Conservation (phyloP, 2,329 filamentous ascomycete genomes). For the Aspergillus latus region DNA sequence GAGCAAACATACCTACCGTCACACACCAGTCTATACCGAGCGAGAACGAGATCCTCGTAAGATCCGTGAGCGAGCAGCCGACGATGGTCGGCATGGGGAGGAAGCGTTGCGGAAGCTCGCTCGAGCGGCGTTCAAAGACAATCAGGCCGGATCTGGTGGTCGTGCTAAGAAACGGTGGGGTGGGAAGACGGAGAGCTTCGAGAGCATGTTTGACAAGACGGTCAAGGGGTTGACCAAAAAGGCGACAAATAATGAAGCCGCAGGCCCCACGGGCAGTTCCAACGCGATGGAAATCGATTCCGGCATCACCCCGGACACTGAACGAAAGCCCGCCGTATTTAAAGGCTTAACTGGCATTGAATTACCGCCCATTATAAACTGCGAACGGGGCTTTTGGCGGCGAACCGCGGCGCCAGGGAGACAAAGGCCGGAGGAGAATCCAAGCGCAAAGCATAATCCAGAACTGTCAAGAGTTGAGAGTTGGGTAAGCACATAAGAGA, state of each 20-base stretch:
- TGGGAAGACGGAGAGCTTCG: conserved; percentile 42
- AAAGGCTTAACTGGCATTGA: conserved; percentile 39
- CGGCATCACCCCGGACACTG: conserved; percentile 25
- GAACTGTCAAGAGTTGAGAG: conserved; percentile 27
- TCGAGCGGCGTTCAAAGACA: conserved; percentile 48
- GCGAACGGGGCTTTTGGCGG: conserved; percentile 60
- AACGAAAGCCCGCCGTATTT: conserved; percentile 24
- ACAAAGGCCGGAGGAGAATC: conserved; percentile 37
- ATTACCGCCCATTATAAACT: conserved; percentile 57
- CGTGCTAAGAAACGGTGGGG: conserved; percentile 43
- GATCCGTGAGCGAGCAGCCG: conserved; percentile 62
- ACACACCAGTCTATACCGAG: conserved; percentile 58
- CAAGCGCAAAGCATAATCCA: conserved; percentile 24
- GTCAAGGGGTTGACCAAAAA: conserved; percentile 51
- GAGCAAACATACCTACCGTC: conserved; percentile 63
- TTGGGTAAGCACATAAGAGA: conserved; percentile 24
- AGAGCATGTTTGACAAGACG: conserved; percentile 57
- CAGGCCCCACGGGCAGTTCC: conserved; percentile 15
- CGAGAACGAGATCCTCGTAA: conserved; percentile 60
- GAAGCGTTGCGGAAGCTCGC: conserved; percentile 63
- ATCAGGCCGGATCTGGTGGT: conserved; percentile 42
- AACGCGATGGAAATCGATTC: conserved; percentile 35
- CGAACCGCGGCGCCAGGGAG: conserved; percentile 40
- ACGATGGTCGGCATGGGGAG: conserved; percentile 65
- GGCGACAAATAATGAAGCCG: conserved; percentile 31